phyloP scores from a whole-genome alignment of 2,329 filamentous ascomycete species.

The Plenodomus tracheiphilus region DNA sequence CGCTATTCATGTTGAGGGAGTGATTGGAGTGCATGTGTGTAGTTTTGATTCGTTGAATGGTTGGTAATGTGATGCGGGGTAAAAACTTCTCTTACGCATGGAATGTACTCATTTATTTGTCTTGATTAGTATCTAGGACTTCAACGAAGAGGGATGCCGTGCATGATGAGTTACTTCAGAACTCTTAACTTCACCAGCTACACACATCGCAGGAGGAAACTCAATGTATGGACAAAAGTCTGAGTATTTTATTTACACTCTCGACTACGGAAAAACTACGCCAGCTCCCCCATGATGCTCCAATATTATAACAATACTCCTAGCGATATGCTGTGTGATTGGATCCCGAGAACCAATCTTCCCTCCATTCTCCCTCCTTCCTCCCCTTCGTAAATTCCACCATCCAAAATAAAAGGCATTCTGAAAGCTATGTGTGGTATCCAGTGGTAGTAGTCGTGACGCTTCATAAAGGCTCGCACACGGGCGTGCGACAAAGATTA shows the following conservation, averaged over 20 bases:
- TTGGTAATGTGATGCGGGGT: too few species aligned
- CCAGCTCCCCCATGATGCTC: background rate
- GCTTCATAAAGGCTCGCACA: conserved; percentile 42
- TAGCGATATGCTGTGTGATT: background rate
- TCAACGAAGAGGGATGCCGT: too few species aligned
- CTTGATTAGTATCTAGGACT: too few species aligned
- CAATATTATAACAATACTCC: background rate
- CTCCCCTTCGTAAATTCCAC: conserved; percentile 11
- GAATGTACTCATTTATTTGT: too few species aligned
- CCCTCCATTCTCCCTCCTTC: conserved; percentile 18
- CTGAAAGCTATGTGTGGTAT: conserved; percentile 19
- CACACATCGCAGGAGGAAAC: too few species aligned
- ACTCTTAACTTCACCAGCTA: too few species aligned
- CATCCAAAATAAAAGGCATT: conserved; percentile 28
- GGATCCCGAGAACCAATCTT: background rate
- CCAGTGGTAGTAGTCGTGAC: conserved; percentile 35
- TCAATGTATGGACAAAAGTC: too few species aligned
- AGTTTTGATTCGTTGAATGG: too few species aligned
- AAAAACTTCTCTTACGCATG: too few species aligned
- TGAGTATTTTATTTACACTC: background rate
- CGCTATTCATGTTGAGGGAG: too few species aligned
- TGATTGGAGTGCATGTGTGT: too few species aligned
- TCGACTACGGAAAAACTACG: background rate
- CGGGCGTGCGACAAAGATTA: background rate
- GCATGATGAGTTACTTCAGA: too few species aligned